Evolutionary conservation across 768 basidiomycete species (phyloP).

Genomic region (Psilocybe cubensis): DNA sequence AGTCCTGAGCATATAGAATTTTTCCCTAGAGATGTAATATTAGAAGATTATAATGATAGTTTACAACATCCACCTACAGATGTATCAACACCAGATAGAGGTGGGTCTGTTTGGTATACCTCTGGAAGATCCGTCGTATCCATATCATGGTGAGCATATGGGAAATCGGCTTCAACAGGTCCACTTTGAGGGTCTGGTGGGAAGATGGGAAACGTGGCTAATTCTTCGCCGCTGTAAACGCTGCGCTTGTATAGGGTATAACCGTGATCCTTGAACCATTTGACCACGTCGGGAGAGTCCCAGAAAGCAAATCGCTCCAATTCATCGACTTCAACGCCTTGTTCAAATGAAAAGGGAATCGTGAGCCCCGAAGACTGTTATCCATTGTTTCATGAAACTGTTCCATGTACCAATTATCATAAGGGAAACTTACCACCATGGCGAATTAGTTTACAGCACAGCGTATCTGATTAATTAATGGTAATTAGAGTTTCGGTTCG

Average conservation of each 20-base stretch:
- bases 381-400: no score
- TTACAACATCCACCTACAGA: neutral
- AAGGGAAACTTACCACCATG: no score
- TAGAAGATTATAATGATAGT: neutral
- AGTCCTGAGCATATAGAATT: conserved; percentile 25
- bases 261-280: conserved; percentile 8
- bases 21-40: neutral
- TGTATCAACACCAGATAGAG: neutral
- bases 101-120: neutral
- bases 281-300: neutral
- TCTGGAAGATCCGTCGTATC: neutral
- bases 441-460: no score
- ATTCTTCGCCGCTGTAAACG: no score
- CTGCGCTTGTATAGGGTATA: conserved; percentile 7
- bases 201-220: neutral
- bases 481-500: no score
- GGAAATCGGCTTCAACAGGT: conserved; percentile 2
- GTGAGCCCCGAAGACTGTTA: no score
- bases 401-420: no score
- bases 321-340: neutral
- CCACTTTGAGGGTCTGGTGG: neutral
- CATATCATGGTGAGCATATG: conserved; percentile 10
- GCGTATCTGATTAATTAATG: no score
- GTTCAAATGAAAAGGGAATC: neutral
- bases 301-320: neutral